Conservation (phyloP, 1,284 basidiomycete genomes). For the Ceratobasidium papillatum region DNA sequence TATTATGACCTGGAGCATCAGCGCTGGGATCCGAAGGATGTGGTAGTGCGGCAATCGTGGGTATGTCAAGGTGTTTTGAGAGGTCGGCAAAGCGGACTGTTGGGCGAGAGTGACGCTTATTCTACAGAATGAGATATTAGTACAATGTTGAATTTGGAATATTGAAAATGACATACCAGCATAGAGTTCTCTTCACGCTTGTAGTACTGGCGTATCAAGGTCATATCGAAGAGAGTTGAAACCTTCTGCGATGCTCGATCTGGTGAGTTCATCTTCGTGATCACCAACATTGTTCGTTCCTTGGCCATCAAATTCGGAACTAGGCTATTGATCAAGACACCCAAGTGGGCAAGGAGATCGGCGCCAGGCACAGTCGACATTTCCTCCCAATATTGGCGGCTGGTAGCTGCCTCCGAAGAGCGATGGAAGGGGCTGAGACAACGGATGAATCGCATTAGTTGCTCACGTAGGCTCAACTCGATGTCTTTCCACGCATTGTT, state of each 20-base stretch:
- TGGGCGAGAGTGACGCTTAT: background rate
- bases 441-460: conserved; percentile 8
- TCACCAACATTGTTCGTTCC: conserved; percentile 14
- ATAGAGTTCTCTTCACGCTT: background rate
- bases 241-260: conserved; percentile 8
- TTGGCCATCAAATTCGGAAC: conserved; percentile 19
- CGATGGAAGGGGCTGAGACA: conserved; percentile 6
- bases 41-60: no score
- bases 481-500: background rate
- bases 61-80: background rate
- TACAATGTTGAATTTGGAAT: background rate
- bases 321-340: background rate
- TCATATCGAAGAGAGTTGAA: conserved; percentile 15
- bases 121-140: background rate
- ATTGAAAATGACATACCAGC: background rate
- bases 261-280: conserved; percentile 15
- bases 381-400: conserved; percentile 11
- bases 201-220: conserved; percentile 7
- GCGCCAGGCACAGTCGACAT: background rate
- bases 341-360: conserved; percentile 1
- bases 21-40: background rate
- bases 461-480: background rate
- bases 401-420: background rate
- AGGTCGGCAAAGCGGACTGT: conserved; percentile 24
- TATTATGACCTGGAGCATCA: background rate